Conservation (phyloP, 371 early-diverging fungal species). For the Lichtheimia hyalospora region DNA sequence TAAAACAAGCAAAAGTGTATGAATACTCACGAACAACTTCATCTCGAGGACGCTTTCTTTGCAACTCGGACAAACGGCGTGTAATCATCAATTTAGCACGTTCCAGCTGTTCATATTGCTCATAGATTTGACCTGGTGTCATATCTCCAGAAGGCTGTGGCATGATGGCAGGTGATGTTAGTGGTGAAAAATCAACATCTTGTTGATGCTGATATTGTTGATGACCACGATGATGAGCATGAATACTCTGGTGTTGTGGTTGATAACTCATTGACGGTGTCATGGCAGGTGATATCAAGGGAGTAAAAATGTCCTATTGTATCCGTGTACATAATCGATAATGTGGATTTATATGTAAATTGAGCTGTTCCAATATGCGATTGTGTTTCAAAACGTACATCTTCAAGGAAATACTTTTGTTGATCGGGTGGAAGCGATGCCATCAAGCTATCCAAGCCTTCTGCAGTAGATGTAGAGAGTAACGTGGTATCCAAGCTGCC, state of each 20-base stretch:
- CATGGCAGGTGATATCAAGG: slow-evolving; percentile 67
- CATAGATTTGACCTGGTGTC: slow-evolving; percentile 33
- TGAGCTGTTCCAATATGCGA: too few species aligned
- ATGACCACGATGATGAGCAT: slow-evolving; percentile 17
- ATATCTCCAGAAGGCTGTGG: slow-evolving; percentile 34
- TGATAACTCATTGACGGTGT: slow-evolving; percentile 52
- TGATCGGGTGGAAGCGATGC: neutral
- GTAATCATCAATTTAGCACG: slow-evolving; percentile 37
- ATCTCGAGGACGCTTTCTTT: slow-evolving; percentile 11
- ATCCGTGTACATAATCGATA: too few species aligned
- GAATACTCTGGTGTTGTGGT: neutral
- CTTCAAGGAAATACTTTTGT: slow-evolving; percentile 6
- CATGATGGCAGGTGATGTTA: slow-evolving; percentile 62
- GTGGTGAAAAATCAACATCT: slow-evolving; percentile 53
- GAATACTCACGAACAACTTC: neutral
- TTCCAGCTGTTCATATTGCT: slow-evolving; percentile 48
- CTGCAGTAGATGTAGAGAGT: neutral
- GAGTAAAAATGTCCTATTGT: slow-evolving; percentile 43
- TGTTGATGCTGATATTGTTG: slow-evolving; percentile 13
- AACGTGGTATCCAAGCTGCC: neutral
- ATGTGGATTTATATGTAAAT: too few species aligned
- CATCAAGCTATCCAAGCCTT: neutral
- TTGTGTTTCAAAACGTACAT: slow-evolving; percentile 6
- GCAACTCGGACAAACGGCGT: slow-evolving; percentile 35
- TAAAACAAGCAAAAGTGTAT: too few species aligned